Conservation (phyloP, 1,284 basidiomycete genomes). For the Puccinia hordei region DNA sequence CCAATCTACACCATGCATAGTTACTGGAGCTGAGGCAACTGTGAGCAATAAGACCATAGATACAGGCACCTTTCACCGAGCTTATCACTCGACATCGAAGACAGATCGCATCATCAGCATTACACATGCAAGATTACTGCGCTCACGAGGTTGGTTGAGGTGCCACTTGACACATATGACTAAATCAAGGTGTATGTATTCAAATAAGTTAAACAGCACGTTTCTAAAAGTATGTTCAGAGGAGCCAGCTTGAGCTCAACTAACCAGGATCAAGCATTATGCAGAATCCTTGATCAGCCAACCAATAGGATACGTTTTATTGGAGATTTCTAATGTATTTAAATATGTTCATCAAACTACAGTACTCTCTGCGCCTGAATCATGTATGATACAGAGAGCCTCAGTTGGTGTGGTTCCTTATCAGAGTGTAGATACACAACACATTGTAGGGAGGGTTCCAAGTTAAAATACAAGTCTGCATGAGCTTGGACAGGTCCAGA, state of each 20-base stretch:
- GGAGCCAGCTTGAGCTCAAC: not conserved
- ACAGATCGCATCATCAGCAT: not conserved
- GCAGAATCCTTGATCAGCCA: not conserved
- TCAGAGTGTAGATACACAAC: not conserved
- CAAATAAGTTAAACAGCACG: too few relatives aligned
- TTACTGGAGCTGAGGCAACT: not conserved
- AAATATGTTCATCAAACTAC: too few relatives aligned
- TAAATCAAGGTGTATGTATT: not conserved
- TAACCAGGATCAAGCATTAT: not conserved
- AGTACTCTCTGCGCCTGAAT: too few relatives aligned
- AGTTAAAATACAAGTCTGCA: too few relatives aligned
- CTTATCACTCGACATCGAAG: not conserved
- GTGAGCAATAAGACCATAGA: not conserved
- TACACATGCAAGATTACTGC: not conserved
- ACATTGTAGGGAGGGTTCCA: too few relatives aligned
- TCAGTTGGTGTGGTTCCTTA: not conserved
- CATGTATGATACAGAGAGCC: not conserved
- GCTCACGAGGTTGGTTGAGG: not conserved
- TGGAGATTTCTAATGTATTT: too few relatives aligned
- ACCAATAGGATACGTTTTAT: not conserved
- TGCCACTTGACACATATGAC: not conserved
- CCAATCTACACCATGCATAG: not conserved
- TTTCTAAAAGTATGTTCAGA: not conserved
- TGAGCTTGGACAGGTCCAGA: too few relatives aligned
- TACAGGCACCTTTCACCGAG: constrained; percentile 5